Base-by-base conservation (phyloP, 345 rosid genomes). In the Camelina neglecta region DNA sequence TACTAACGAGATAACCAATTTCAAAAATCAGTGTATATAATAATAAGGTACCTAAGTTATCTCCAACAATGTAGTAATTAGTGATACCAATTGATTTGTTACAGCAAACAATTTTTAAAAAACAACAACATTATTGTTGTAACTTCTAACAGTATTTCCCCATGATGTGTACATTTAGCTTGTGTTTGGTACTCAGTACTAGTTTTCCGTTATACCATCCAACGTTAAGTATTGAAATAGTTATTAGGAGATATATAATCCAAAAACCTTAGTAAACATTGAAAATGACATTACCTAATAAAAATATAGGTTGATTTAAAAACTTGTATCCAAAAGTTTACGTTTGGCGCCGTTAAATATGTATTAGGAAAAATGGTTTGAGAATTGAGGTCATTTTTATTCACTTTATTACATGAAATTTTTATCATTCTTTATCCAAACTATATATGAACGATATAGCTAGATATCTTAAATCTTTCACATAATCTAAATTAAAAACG, bases 1-100 rank as follows among this genome's bases (percentile, higher is more conserved):
- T 65, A 63, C 66, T 70, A 76, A 71, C 71, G 36, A 70, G 59
- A 76, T 64, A 77, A 71, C 80, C 45, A n/a, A 65, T 58, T 51
- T 49, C 29, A 55, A 44, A 73, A 54, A 12, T 1, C 53, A 76
- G 36, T 21, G 45, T 21, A 36, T 29, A 69, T 61, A 31, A 31
- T 55, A 44, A 59, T 6, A 38, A 38, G 29, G 20, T 6, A 38
- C 41, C 39, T 65, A 65, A 56, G 72, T 71, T 55, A 36, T 65
- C 71, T 55, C 71, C 24, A 62, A 64, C 24, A 29, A 33, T 47
- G 16, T 63, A 54, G 71, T 45, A 63, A 62, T 55, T 62, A 77
- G 67, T 63, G 72, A 77, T 56, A 61, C 50, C 35, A 63, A 65
- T 48, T 57, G 72, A 71, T 56, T 16, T 26, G 55, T 47, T 57